Conservation (phyloP, 306 rosid species). For the Corylus americana region DNA sequence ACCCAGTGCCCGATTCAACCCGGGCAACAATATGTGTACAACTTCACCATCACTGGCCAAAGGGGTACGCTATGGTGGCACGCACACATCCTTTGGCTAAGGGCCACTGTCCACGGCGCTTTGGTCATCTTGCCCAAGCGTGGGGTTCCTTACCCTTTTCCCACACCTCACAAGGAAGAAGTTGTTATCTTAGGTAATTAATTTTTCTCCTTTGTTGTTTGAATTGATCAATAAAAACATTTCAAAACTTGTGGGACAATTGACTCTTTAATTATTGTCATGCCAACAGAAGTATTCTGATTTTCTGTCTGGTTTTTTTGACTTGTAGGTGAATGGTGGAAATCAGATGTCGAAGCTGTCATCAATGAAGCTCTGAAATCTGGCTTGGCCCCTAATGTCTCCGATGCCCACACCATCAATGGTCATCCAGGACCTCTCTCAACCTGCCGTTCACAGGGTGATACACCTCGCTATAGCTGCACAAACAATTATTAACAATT, state of each 20-base stretch:
- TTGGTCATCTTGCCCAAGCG: conserved; percentile 72
- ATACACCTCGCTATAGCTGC: not conserved
- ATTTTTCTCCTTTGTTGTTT: not conserved
- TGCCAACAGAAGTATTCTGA: not conserved
- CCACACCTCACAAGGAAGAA: conserved; percentile 62
- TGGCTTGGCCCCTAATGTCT: conserved; percentile 82
- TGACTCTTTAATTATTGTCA: not conserved
- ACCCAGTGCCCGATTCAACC: conserved; percentile 93
- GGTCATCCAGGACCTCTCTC: conserved; percentile 61
- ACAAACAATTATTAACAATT: not conserved
- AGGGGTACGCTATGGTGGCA: conserved; percentile 94
- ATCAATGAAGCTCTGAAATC: conserved; percentile 76
- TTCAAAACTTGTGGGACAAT: not conserved
- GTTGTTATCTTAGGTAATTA: conserved; percentile 56
- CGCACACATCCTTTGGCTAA: conserved; percentile 90
- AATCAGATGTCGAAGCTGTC: conserved; percentile 77
- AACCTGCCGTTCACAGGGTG: conserved; percentile 60
- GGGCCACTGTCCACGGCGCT: conserved; percentile 85
- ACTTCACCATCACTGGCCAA: conserved; percentile 82
- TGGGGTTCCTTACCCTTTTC: conserved; percentile 94
- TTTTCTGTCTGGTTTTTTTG: not conserved
- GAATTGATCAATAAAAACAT: not conserved
- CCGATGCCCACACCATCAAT: conserved; percentile 84
- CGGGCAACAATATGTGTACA: conserved; percentile 57
- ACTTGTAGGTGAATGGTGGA: conserved; percentile 95